These are phyloP conservation scores for Pichia sp. DNA, from an alignment of 1,139 yeast genomes.

Conservation along the genomic window DNA sequence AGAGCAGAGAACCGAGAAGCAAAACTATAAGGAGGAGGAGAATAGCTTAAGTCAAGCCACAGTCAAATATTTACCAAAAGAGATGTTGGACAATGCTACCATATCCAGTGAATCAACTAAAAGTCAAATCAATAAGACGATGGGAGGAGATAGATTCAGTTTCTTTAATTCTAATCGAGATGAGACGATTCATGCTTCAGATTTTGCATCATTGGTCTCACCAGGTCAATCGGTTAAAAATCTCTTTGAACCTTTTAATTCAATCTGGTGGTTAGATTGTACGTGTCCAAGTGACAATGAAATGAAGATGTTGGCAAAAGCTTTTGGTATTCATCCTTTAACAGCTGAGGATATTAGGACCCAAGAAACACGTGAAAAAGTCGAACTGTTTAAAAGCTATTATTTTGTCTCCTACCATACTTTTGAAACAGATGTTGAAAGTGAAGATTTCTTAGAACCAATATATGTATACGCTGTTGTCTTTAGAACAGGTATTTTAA, in stretches of 20 bases:
- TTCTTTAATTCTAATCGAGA: slow-evolving; percentile 77
- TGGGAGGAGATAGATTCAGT: slow-evolving; percentile 64
- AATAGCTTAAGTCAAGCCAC: slow-evolving; percentile 20
- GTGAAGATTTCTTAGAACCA: slow-evolving; percentile 80
- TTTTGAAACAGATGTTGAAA: slow-evolving; percentile 66
- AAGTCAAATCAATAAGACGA: slow-evolving; percentile 21
- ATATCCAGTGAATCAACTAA: slow-evolving; percentile 23
- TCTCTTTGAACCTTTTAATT: slow-evolving; percentile 54
- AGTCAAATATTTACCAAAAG: too few relatives aligned
- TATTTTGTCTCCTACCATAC: slow-evolving; percentile 81
- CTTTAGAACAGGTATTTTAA: slow-evolving; percentile 72
- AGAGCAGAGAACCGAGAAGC: slow-evolving; percentile 35
- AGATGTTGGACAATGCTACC: slow-evolving; percentile 22
- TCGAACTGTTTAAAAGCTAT: slow-evolving; percentile 65
- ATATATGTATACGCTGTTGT: slow-evolving; percentile 84
- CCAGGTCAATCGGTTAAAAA: slow-evolving; percentile 60
- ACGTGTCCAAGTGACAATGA: slow-evolving; percentile 32
- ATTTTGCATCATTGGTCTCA: slow-evolving; percentile 63
- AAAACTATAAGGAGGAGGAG: slow-evolving; percentile 25
- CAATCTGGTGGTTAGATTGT: slow-evolving; percentile 71
- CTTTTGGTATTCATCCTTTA: slow-evolving; percentile 75
- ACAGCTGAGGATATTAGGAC: slow-evolving; percentile 80
- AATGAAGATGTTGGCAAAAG: slow-evolving; percentile 33
- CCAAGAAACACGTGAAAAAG: slow-evolving; percentile 83
- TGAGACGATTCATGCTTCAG: slow-evolving; percentile 85